A percentile compares a stretch with the other conserved stretches of the same genome.
These are phyloP conservation scores for Raffaelea albimanens DNA, from an alignment of 2,329 filamentous ascomycete genomes.

Conservation along the genomic window DNA sequence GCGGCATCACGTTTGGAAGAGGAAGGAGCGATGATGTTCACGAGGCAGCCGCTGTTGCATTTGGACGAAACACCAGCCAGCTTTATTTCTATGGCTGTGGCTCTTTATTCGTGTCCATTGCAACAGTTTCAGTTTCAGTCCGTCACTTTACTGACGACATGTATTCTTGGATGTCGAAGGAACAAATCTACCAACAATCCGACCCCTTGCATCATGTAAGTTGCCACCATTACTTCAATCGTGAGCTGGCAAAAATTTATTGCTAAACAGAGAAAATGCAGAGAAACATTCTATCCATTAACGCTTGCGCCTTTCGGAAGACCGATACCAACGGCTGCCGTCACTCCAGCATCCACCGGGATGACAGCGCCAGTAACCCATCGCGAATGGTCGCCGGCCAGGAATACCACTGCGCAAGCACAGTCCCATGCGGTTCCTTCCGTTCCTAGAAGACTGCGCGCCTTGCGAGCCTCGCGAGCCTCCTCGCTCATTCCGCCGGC, in stretches of 20 bases:
- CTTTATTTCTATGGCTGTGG: no score
- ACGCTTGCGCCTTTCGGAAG: slow-evolving; percentile 7
- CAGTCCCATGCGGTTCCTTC: slow-evolving; percentile 9
- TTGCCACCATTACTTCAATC: no score
- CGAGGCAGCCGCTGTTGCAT: no score
- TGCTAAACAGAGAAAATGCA: no score
- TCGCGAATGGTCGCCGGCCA: slow-evolving; percentile 8
- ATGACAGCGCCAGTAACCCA: slow-evolving; percentile 9
- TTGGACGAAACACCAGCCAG: no score
- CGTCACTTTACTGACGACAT: not conserved
- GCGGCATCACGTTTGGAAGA: no score
- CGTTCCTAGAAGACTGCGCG: slow-evolving; percentile 8
- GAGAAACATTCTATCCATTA: not conserved
- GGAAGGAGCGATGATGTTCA: no score
- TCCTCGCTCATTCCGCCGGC: slow-evolving; percentile 6
- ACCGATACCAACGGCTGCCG: slow-evolving; percentile 5
- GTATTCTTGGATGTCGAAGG: not conserved
- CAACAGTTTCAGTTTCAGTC: not conserved
- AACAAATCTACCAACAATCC: no score
- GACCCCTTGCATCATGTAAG: no score
- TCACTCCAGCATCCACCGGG: slow-evolving; percentile 6
- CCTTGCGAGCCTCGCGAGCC: slow-evolving; percentile 4
- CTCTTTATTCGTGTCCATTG: not conserved
- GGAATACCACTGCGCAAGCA: slow-evolving; percentile 6
- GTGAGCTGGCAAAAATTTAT: no score